Percentiles rank a stretch among this genome's conserved stretches.
Conservation (phyloP, 371 early-diverging fungal genomes). For the Mucor mucedo region DNA sequence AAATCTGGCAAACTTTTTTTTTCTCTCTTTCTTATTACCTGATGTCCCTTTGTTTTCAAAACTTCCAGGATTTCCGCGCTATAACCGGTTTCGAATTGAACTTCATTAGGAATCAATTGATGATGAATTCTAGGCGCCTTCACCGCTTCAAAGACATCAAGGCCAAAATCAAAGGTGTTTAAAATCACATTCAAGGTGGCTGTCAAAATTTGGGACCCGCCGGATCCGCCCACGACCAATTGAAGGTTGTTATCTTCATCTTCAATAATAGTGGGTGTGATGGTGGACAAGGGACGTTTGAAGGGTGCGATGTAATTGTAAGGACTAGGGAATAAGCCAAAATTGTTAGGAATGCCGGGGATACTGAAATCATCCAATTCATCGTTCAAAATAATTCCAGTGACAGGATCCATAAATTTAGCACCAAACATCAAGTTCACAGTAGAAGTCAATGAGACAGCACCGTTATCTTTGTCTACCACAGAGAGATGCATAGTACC, state of each 20-base stretch:
- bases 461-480: conserved; percentile 78
- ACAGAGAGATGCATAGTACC: conserved; percentile 98
- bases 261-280: conserved; percentile 88
- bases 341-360: conserved; percentile 82
- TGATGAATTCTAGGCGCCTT: conserved; percentile 89
- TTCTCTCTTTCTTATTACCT: conserved; percentile 14
- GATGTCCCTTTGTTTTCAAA: conserved; percentile 33
- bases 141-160: conserved; percentile 77
- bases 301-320: conserved; percentile 85
- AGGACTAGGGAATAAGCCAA: conserved; percentile 83
- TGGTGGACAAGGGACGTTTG: conserved; percentile 94
- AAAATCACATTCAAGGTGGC: conserved; percentile 82
- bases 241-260: conserved; percentile 68
- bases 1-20: neutral
- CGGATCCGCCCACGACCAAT: conserved; percentile 89
- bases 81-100: conserved; percentile 43
- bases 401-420: conserved; percentile 86
- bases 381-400: conserved; percentile 98
- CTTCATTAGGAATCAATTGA: conserved; percentile 86
- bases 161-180: conserved; percentile 73
- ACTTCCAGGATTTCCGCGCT: conserved; percentile 6
- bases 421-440: conserved; percentile 96
- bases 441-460: conserved; percentile 93
- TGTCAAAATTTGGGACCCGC: conserved; percentile 95
- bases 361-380: conserved; percentile 99